Evolutionary conservation across 768 basidiomycete species (phyloP).

Genomic region (Coprinopsis strossmayeri): DNA sequence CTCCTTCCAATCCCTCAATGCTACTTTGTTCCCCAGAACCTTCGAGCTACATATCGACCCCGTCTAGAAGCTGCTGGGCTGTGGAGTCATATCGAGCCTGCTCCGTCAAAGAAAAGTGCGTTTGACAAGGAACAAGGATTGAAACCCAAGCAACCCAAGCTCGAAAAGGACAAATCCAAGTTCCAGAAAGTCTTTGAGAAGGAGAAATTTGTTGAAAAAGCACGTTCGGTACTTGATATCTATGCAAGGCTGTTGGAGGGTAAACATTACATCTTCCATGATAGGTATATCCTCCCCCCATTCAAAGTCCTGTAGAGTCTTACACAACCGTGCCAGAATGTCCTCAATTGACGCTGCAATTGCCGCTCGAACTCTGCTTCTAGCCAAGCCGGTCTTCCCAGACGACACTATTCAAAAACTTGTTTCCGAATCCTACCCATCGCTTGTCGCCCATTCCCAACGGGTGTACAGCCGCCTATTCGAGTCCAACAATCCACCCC

Average conservation of each 20-base stretch:
- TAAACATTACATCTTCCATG: conserved; percentile 44
- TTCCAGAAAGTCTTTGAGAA: conserved; percentile 55
- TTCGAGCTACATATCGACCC: conserved; percentile 48
- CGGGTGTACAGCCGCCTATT: conserved; percentile 33
- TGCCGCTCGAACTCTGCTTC: conserved; percentile 61
- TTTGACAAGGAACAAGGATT: conserved; percentile 28
- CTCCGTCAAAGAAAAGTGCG: conserved; percentile 34
- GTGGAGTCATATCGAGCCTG: conserved; percentile 36
- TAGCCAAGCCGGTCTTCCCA: conserved; percentile 53
- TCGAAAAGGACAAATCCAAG: conserved; percentile 21
- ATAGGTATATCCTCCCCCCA: conserved; percentile 35
- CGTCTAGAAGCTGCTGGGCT: conserved; percentile 59
- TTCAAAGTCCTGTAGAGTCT: not conserved
- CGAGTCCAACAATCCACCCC: conserved; percentile 14
- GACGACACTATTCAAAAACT: conserved; percentile 52
- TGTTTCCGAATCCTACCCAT: conserved; percentile 48
- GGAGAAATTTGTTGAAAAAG: conserved; percentile 62
- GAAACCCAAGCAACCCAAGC: conserved; percentile 24
- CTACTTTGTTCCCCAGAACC: conserved; percentile 64
- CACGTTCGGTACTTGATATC: conserved; percentile 48
- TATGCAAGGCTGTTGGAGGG: conserved; percentile 49
- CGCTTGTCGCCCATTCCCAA: conserved; percentile 52
- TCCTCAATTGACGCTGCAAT: conserved; percentile 60
- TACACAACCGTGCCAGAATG: conserved; percentile 32
- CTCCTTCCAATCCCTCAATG: conserved; percentile 62